Evolutionary conservation across 2,329 filamentous ascomycete genomes (phyloP), one percentile per base, ranked within the genome.

Genomic region (Rutstroemia sp.): DNA sequence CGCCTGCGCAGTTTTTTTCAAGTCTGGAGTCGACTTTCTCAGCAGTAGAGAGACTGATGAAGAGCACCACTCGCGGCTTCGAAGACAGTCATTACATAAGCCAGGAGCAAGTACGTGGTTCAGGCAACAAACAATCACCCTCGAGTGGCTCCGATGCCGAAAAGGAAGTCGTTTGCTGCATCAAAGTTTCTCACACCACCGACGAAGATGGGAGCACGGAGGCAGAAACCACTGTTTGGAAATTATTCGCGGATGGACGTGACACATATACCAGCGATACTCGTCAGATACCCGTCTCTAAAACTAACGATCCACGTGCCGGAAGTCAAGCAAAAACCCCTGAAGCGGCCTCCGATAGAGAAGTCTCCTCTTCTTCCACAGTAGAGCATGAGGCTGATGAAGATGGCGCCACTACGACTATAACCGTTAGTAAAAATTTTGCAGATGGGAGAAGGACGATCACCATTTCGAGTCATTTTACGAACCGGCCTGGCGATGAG

Each of bases 401-500:
- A 42, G 61, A 62, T 34, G 61, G 61, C 5, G 55, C 60, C 10
- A 52, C 56, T 44, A 62, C 59, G 39, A 61, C 45, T 12, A 39
- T 61, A 27, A 18, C 38, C 10, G 45, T 58, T 3, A 50, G 58
- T 41, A 59, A 56, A 18, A 49, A 46, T 14, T 62, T 56, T 30
- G 54, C 50, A 2, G 61, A 62, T 51, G 61, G 61, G 7, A 48
- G 52, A 30, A 52, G 54, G 47, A 58, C 51, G 4, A 54, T 58
- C 10, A 61, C 59, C 46, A 21, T 41, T 46, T 39, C 56, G 38
- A 27, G 49, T 50, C 52, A 49, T 42, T 46, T 41, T 34, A 55
- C 34, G 6, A 23, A 5, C 48, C 12, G 42, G 38, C 14, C 30
- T 34, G 10, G 10, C 2, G 30, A 34, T 34, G 30, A 34, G 12